Percentiles rank a stretch among this genome's conserved stretches.
Conservation (phyloP, 495 filamentous ascomycete genomes). For the Cairneyella variabilis region DNA sequence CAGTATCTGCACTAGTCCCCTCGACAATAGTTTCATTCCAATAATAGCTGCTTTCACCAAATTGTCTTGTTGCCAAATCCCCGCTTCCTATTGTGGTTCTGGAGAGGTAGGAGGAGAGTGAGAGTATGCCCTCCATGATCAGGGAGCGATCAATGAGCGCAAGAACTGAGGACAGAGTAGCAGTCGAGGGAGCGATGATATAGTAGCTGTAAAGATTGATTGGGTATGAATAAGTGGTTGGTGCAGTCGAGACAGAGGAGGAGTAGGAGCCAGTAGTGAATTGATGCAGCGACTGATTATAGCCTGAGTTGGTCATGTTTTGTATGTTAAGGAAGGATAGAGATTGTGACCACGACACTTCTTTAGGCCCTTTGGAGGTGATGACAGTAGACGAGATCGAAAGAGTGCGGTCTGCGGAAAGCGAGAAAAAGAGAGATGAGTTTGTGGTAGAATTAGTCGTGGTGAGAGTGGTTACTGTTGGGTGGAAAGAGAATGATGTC, state of each 20-base stretch:
- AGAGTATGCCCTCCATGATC: not conserved
- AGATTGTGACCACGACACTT: slow-evolving; percentile 2
- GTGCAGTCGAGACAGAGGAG: not conserved
- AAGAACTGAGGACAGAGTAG: slow-evolving; percentile 7
- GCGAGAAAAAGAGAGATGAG: not conserved
- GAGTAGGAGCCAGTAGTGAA: not conserved
- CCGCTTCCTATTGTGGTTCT: not conserved
- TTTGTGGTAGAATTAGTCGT: not conserved
- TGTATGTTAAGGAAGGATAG: slow-evolving; percentile 1
- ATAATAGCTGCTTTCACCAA: no score
- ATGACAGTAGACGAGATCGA: not conserved
- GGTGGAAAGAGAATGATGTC: not conserved
- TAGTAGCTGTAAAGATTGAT: slow-evolving; percentile 5
- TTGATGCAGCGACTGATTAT: not conserved
- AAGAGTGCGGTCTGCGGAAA: not conserved
- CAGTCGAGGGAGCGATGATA: not conserved
- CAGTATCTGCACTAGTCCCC: no score
- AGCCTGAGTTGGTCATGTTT: not conserved
- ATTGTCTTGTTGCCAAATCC: no score
- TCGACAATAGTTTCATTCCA: no score
- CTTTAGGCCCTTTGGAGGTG: not conserved
- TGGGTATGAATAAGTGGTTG: slow-evolving; percentile 6
- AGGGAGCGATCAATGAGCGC: slow-evolving; percentile 1
- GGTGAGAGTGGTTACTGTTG: not conserved
- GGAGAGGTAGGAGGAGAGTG: not conserved